Base-by-base conservation (phyloP, 1,284 basidiomycete genomes). In the Filobasidium uniguttulatum region DNA sequence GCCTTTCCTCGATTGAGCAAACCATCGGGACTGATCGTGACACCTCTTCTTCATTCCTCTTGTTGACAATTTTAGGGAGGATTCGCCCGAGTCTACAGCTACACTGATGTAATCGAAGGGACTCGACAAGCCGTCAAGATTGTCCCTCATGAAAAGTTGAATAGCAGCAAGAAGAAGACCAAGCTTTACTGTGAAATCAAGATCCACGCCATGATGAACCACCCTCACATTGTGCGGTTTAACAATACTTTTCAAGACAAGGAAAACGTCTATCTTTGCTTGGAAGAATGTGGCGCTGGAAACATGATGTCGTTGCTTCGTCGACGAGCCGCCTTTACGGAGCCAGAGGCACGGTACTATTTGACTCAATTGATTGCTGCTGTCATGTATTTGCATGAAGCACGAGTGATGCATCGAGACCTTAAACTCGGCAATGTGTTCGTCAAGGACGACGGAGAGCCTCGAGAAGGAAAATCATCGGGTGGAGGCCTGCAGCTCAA, bases 181-280 rank as follows among this genome's bases (percentile, higher is more conserved):
- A 90, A 90, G 90, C 79, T 97, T 53, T 96, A 93, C 62, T 91
- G 91, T 54, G 93, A 98, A 76, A 97, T 98, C 67, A 96, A 94
- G 75, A 90, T 98, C 50, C 93, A 98, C 70, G 81, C 83, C 55
- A 83, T 88, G 19, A 78, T 97, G 48, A 71, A 81, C 31, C 93
- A 98, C 62, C 85, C 89, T 22, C 90, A 98, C 69, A 85, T 98
- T 54, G 90, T 97, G 55, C 72, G 74, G 17, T 97, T 98, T 65
- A 76, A 85, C 51, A 89, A 96, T 58, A 93, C 89, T 67, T 97
- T 97, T 64, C 91, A 98, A 70, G 93, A 96, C 64, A 77, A 81
- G 8, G 82, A 87, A 46, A 91, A 97, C 66, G 91, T 98, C 22
- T 98, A 97, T 71, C 94, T 98, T 82, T 83, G 84, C 8, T 80